Percentiles rank a stretch among this genome's conserved stretches.
These are phyloP conservation scores for Ophiocordyceps camponoti-floridani DNA, from an alignment of 2,329 filamentous ascomycete species.

Conservation along the genomic window DNA sequence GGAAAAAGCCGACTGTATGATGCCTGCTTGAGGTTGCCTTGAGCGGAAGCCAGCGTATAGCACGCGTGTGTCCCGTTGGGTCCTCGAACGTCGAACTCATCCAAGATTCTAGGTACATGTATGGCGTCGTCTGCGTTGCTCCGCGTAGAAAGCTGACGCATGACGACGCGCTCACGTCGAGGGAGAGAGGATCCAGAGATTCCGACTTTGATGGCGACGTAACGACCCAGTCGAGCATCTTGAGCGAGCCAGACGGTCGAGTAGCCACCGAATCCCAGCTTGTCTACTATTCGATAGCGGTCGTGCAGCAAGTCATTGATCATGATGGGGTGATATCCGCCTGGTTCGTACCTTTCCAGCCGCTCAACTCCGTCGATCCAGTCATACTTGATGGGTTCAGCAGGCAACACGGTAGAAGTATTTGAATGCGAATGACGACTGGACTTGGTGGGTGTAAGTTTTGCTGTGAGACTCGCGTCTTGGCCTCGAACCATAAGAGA, in stretches of 20 bases:
- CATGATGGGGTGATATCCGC: slow-evolving; percentile 1
- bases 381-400: background rate
- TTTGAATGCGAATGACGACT: too few relatives aligned
- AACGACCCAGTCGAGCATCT: slow-evolving; percentile 7
- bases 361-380: slow-evolving; percentile 1
- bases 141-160: background rate
- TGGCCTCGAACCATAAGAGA: too few relatives aligned
- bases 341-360: background rate
- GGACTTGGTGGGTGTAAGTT: too few relatives aligned
- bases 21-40: background rate
- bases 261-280: slow-evolving; percentile 19
- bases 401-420: too few relatives aligned
- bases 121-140: background rate
- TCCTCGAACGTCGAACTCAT: slow-evolving; percentile 1
- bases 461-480: too few relatives aligned
- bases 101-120: slow-evolving; percentile 1
- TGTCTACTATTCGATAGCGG: slow-evolving; percentile 18
- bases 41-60: background rate
- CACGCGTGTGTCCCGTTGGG: slow-evolving; percentile 1
- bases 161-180: background rate
- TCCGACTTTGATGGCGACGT: slow-evolving; percentile 3
- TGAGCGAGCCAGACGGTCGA: slow-evolving; percentile 22
- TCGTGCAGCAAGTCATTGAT: slow-evolving; percentile 3
- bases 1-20: background rate
- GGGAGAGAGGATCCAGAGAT: background rate